Conservation (phyloP, 2,329 filamentous ascomycete species). For the Talaromyces sp. region DNA sequence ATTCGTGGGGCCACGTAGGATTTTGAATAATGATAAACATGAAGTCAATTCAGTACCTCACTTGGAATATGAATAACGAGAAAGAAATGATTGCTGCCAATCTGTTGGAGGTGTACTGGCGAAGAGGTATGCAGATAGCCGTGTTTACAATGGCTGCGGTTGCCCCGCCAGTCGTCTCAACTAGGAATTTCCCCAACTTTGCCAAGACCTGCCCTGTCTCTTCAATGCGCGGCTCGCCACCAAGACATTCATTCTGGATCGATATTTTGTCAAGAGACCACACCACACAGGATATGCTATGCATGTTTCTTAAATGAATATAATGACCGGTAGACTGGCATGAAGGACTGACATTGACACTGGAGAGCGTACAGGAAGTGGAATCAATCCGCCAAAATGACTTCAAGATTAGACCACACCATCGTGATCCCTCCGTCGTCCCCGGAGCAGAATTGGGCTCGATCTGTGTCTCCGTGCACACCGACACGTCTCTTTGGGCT, state of each 20-base stretch:
- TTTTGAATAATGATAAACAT: not conserved
- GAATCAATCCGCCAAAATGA: constrained; percentile 25
- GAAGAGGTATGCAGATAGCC: too few relatives aligned
- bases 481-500: constrained; percentile 15
- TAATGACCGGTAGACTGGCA: not conserved
- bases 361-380: not conserved
- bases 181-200: constrained; percentile 29
- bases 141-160: constrained; percentile 19
- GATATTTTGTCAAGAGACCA: not conserved
- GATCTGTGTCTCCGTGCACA: constrained; percentile 21
- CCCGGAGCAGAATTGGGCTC: constrained; percentile 29
- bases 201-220: constrained; percentile 26
- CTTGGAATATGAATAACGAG: not conserved
- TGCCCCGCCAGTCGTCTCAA: constrained; percentile 32
- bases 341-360: not conserved
- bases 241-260: not conserved
- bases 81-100: not conserved
- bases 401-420: constrained; percentile 29
- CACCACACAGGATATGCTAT: not conserved
- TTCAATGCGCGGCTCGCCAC: not conserved
- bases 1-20: constrained; percentile 55
- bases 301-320: not conserved
- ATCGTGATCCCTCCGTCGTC: constrained; percentile 42
- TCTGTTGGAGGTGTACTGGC: not conserved
- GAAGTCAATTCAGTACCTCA: not conserved